Conservation (phyloP, 140 eudicot species). For the Ambrosia hybrid region DNA sequence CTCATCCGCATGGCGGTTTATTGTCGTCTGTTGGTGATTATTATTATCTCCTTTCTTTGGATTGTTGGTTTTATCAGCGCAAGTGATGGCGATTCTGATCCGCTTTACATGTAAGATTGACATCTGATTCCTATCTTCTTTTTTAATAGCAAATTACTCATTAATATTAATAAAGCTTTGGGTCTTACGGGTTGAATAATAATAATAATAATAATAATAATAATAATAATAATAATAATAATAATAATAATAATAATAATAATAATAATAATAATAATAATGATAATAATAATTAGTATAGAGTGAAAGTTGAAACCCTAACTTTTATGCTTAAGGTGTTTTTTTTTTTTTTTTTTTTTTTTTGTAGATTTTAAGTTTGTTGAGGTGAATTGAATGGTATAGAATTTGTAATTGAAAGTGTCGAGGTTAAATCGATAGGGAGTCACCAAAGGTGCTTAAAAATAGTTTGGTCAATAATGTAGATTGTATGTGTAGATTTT, state of each 20-base stretch:
- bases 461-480: constrained; percentile 7
- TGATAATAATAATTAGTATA: too few species aligned
- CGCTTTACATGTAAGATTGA: constrained; percentile 65
- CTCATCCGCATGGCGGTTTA: constrained; percentile 39
- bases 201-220: too few species aligned
- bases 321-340: background rate
- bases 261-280: too few species aligned
- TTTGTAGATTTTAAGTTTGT: background rate
- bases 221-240: too few species aligned
- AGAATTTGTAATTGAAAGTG: background rate
- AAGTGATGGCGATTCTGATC: constrained; percentile 80
- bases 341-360: background rate
- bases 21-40: constrained; percentile 34
- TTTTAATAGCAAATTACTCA: too few species aligned
- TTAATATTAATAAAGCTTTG: too few species aligned
- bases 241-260: too few species aligned
- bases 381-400: constrained; percentile 10
- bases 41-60: constrained; percentile 38
- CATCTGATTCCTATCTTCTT: background rate
- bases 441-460: background rate
- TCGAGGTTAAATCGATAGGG: background rate
- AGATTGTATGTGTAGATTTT: constrained; percentile 9
- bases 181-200: too few species aligned
- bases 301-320: constrained; percentile 18
- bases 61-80: constrained; percentile 41